Evolutionary conservation across 2,329 filamentous ascomycete genomes (phyloP).

Genomic region (Biscogniauxia sp.): DNA sequence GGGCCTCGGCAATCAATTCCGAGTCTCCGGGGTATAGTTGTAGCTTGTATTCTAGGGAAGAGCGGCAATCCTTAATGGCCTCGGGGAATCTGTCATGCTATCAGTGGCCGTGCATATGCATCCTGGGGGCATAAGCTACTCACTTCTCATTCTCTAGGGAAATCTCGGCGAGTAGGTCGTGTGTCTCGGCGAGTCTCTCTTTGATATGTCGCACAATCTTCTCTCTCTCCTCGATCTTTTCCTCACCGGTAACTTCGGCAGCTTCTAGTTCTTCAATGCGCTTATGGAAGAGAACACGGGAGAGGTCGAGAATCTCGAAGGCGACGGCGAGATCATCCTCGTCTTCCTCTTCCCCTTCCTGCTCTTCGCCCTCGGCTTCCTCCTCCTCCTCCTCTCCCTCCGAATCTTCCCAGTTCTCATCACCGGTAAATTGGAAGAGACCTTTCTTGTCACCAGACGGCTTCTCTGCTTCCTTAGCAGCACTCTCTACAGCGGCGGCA

Average conservation of each 20-base stretch:
- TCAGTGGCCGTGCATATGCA: slow-evolving; percentile 17
- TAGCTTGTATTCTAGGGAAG: slow-evolving; percentile 75
- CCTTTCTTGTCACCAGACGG: slow-evolving; percentile 60
- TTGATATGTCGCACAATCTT: slow-evolving; percentile 60
- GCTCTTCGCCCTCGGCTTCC: slow-evolving; percentile 41
- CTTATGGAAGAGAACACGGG: slow-evolving; percentile 64
- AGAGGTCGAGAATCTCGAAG: slow-evolving; percentile 80
- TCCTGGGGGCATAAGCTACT: slow-evolving; percentile 16
- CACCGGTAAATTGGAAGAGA: slow-evolving; percentile 88
- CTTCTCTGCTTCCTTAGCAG: slow-evolving; percentile 34
- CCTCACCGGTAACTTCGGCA: slow-evolving; percentile 43
- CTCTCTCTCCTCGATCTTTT: slow-evolving; percentile 39
- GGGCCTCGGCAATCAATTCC: slow-evolving; percentile 85
- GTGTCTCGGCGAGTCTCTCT: slow-evolving; percentile 86
- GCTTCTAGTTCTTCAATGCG: slow-evolving; percentile 43
- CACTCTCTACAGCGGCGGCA: slow-evolving; percentile 41
- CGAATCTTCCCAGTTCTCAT: slow-evolving; percentile 87
- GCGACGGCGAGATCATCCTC: slow-evolving; percentile 75
- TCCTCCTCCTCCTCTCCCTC: slow-evolving; percentile 58
- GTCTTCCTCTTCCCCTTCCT: slow-evolving; percentile 53
- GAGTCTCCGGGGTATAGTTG: slow-evolving; percentile 77
- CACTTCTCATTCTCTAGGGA: slow-evolving; percentile 91
- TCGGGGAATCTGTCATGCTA: slow-evolving; percentile 62
- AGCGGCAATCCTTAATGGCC: slow-evolving; percentile 80
- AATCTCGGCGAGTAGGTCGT: slow-evolving; percentile 92